Base-by-base conservation (phyloP, 2,329 filamentous ascomycete species). In the Colletotrichum sojae region DNA sequence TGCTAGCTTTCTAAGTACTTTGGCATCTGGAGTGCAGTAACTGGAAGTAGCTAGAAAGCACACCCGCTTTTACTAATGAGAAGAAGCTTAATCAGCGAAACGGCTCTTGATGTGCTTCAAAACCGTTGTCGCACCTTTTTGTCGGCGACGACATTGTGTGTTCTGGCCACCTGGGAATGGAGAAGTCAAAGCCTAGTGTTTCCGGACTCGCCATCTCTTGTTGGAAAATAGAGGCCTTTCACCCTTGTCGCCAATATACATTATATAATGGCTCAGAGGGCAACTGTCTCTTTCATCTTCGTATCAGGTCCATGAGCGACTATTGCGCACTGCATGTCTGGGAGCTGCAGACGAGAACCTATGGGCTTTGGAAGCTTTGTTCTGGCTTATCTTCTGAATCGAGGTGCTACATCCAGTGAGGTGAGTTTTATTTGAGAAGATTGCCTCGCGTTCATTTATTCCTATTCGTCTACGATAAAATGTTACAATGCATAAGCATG, bases 51-150 rank as follows among this genome's bases (percentile, higher is more conserved):
- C 56, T 25, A 15, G 52, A 40, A 56, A 45, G 18, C 16, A n/a
- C 39, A 43, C 2, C 36, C 53, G 16, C 36, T 65, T 36, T 65
- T 49, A 58, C 48, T 59, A 59, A 36, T 59, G 45, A n/a, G 31
- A 36, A 36, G 31, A 51, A 52, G 43, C 18, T 63, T 63, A 63
- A 27, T 63, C 61, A 63, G 61, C 61, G 45, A 18, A 63, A 56
- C 43, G 27, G 31, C 18, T n/a, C 18, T 18, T 18, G 5, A 15
- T 39, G n/a, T 39, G 16, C 27, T 18, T 5, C 48, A 15, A 27
- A 43, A 6, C 63, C 16, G 27, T 27, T 18, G 51, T 54, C 39
- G 48, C 18, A 46, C 39, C 36, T 46, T 22, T 40, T n/a, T 46
- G 13, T 6, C 13, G 22, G 18, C 45, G 13, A 12, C 15, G 22